Evolutionary conservation across 768 basidiomycete genomes (phyloP).

Genomic region (Mrakia hoshinonis): DNA sequence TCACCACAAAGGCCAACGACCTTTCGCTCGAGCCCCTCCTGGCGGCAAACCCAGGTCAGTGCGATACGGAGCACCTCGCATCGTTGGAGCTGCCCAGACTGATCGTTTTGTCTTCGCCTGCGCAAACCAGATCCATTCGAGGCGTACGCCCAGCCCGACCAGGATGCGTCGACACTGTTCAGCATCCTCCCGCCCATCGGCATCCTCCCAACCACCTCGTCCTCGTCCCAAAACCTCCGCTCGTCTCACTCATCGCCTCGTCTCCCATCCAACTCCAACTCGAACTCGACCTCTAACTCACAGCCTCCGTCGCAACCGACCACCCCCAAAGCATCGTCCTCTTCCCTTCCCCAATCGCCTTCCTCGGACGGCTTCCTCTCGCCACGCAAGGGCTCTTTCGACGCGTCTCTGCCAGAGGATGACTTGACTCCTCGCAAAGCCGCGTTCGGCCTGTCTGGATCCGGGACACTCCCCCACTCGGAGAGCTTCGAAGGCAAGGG

Average conservation of each 20-base stretch:
- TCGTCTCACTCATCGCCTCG: background rate
- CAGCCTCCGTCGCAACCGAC: background rate
- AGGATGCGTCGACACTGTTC: constrained; percentile 85
- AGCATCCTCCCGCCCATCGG: constrained; percentile 36
- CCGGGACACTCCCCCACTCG: background rate
- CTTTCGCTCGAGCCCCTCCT: constrained; percentile 85
- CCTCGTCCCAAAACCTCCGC: background rate
- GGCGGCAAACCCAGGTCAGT: constrained; percentile 56
- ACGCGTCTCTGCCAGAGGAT: too few species aligned
- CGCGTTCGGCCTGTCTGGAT: background rate
- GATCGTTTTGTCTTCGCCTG: background rate
- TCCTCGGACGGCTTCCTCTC: constrained; percentile 5
- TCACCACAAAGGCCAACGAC: constrained; percentile 49
- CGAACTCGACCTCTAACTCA: background rate
- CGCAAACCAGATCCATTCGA: constrained; percentile 65
- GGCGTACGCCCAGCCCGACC: constrained; percentile 74
- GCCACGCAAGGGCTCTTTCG: background rate
- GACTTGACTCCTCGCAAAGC: background rate
- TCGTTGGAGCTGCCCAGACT: background rate
- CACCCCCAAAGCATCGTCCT: background rate
- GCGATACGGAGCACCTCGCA: background rate
- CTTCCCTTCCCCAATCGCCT: background rate
- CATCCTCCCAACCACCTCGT: background rate
- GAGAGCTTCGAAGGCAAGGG: background rate
- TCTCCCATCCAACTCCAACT: background rate